Conservation (phyloP, 257 asterid species). For the Striga asiatica region DNA sequence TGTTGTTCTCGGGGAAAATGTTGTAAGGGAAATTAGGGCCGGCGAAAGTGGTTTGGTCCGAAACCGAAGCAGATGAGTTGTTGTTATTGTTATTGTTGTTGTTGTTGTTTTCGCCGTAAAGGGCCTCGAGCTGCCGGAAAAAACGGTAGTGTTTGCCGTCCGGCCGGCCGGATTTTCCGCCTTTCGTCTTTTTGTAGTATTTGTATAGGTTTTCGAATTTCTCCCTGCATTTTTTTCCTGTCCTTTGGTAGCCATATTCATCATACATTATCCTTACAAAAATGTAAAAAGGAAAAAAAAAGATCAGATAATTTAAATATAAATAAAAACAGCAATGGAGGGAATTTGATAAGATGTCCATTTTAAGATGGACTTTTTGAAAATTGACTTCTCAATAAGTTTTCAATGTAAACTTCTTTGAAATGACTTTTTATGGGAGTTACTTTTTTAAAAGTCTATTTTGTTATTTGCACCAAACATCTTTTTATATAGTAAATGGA, state of each 20-base stretch:
- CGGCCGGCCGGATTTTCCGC: conserved; percentile 88
- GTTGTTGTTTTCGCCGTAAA: conserved; percentile 43
- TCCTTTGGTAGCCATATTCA: conserved; percentile 77
- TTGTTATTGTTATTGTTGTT: not conserved
- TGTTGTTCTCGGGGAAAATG: conserved; percentile 3
- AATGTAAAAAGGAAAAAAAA: not conserved
- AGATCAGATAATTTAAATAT: too few species aligned
- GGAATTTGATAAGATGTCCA: too few species aligned
- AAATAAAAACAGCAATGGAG: too few species aligned
- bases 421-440: too few species aligned
- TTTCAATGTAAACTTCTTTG: too few species aligned
- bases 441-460: too few species aligned
- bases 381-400: too few species aligned
- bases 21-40: conserved; percentile 19
- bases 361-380: too few species aligned
- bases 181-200: conserved; percentile 91
- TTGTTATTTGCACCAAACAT: too few species aligned
- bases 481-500: too few species aligned
- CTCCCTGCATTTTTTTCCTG: conserved; percentile 91
- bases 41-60: conserved; percentile 21
- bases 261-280: conserved; percentile 62
- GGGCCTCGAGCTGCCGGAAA: conserved; percentile 88
- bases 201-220: conserved; percentile 88
- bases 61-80: conserved; percentile 20
- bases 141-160: conserved; percentile 90